Conservation (phyloP, 2,329 filamentous ascomycete species). For the Grosmannia serpens region DNA sequence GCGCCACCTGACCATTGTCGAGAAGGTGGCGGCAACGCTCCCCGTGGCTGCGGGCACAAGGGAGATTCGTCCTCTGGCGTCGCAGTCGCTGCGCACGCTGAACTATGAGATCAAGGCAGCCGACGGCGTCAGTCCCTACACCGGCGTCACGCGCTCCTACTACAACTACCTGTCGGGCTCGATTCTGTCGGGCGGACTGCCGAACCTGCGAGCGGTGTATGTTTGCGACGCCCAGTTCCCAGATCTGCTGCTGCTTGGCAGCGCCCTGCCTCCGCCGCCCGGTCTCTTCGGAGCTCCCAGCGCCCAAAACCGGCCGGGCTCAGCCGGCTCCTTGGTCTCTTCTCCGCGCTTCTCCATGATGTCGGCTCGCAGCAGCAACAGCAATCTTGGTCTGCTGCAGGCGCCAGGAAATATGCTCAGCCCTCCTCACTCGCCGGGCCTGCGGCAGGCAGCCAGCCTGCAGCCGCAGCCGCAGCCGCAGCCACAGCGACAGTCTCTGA, state of each 20-base stretch:
- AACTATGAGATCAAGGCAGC: slow-evolving; percentile 71
- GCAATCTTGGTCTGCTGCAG: slow-evolving; percentile 3
- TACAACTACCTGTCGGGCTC: slow-evolving; percentile 82
- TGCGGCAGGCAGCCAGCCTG: background rate
- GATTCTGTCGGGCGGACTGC: slow-evolving; percentile 63
- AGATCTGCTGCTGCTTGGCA: slow-evolving; percentile 53
- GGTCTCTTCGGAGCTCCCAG: slow-evolving; percentile 18
- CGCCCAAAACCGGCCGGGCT: slow-evolving; percentile 22
- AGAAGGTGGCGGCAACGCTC: slow-evolving; percentile 38
- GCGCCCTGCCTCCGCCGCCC: slow-evolving; percentile 36
- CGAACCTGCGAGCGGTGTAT: slow-evolving; percentile 64
- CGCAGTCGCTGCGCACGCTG: slow-evolving; percentile 56
- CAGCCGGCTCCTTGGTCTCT: slow-evolving; percentile 20
- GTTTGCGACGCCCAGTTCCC: slow-evolving; percentile 78
- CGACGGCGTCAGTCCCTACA: slow-evolving; percentile 42
- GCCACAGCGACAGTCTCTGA: slow-evolving; percentile 8
- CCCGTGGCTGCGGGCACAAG: slow-evolving; percentile 30
- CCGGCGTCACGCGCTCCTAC: slow-evolving; percentile 48
- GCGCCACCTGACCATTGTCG: slow-evolving; percentile 42
- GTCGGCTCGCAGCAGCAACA: slow-evolving; percentile 2
- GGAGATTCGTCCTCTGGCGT: slow-evolving; percentile 51
- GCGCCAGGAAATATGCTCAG: slow-evolving; percentile 20
- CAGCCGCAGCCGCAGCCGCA: slow-evolving; percentile 2
- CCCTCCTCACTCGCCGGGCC: slow-evolving; percentile 6
- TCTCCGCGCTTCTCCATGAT: slow-evolving; percentile 14